Conservation (phyloP, 495 filamentous ascomycete genomes). For the Lophiotrema nucula region DNA sequence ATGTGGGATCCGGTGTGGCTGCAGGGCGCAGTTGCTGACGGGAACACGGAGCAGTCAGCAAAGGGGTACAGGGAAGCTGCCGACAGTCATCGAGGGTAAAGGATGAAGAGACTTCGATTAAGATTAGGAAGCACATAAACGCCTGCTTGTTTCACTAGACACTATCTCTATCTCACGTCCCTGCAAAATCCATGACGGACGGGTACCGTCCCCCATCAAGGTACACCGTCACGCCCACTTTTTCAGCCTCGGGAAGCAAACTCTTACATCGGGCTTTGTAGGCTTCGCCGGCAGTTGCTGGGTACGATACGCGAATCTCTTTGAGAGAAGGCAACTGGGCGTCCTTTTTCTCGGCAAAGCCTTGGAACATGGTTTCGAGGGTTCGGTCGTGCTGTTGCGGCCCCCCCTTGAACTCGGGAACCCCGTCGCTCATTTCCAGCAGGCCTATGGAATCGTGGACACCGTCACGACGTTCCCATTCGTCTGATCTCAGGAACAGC, state of each 20-base stretch:
- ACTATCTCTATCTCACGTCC: background rate
- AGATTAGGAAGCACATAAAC: too few relatives aligned
- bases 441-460: slow-evolving; percentile 7
- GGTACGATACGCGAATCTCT: slow-evolving; percentile 15
- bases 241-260: slow-evolving; percentile 21
- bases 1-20: too few relatives aligned
- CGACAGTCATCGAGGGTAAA: too few relatives aligned
- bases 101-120: too few relatives aligned
- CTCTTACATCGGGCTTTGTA: slow-evolving; percentile 22
- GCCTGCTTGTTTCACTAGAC: too few relatives aligned
- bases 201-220: slow-evolving; percentile 5
- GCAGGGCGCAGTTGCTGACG: too few relatives aligned
- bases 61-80: too few relatives aligned
- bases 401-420: slow-evolving; percentile 13
- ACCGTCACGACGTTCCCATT: slow-evolving; percentile 9
- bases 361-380: slow-evolving; percentile 23
- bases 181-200: slow-evolving; percentile 12
- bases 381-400: slow-evolving; percentile 22
- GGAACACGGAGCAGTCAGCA: too few relatives aligned
- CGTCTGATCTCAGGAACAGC: slow-evolving; percentile 21
- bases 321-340: slow-evolving; percentile 20
- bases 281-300: slow-evolving; percentile 2
- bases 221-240: slow-evolving; percentile 17
- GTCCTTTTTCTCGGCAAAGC: slow-evolving; percentile 21
- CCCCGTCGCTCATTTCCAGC: slow-evolving; percentile 14